Conservation (phyloP, 2,329 filamentous ascomycete genomes). For the Teratosphaeriaceae sp. region DNA sequence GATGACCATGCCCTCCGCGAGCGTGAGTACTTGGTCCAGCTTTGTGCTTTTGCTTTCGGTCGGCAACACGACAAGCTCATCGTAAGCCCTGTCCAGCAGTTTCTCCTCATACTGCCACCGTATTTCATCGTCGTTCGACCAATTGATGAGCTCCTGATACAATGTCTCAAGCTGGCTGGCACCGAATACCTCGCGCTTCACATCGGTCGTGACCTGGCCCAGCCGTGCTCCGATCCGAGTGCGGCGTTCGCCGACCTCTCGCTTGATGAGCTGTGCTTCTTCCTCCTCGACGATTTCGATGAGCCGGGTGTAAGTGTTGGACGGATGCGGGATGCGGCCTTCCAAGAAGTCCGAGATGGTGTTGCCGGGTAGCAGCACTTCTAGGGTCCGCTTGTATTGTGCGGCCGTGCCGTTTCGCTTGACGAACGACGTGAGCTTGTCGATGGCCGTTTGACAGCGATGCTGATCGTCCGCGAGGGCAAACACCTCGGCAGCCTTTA, state of each 20-base stretch:
- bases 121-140: conserved; percentile 79
- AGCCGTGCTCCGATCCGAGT: conserved; percentile 81
- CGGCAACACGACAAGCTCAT: conserved; percentile 64
- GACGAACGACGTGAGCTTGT: conserved; percentile 72
- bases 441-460: conserved; percentile 57
- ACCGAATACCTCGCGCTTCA: conserved; percentile 75
- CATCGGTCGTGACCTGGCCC: conserved; percentile 75
- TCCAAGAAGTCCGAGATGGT: conserved; percentile 77
- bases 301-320: conserved; percentile 72
- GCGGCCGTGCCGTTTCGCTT: conserved; percentile 63
- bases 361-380: conserved; percentile 70
- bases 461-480: conserved; percentile 55
- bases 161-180: conserved; percentile 71
- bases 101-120: conserved; percentile 87
- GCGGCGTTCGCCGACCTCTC: conserved; percentile 78
- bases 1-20: conserved; percentile 89
- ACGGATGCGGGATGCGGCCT: conserved; percentile 72
- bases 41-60: conserved; percentile 62
- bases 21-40: conserved; percentile 63
- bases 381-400: conserved; percentile 71
- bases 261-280: conserved; percentile 85
- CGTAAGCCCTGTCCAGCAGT: conserved; percentile 71
- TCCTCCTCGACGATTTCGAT: conserved; percentile 78
- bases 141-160: conserved; percentile 80
- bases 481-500: conserved; percentile 70